Evolutionary conservation across 192 early-diverging fungal species (phyloP).

Genomic region (Coemansia reversa): DNA sequence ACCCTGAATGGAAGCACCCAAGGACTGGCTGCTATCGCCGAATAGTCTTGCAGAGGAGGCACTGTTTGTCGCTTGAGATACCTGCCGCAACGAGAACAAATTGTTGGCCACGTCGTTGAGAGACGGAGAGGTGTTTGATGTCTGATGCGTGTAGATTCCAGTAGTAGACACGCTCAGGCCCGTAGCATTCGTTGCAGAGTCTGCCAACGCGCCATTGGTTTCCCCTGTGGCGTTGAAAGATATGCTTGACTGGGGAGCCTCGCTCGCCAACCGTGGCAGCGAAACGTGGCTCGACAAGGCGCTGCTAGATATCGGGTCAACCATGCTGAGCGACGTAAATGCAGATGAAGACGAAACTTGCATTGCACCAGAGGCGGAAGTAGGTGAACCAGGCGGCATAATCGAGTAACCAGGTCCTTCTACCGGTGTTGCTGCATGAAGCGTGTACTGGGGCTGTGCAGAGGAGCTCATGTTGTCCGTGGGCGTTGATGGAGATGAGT

Average conservation of each 20-base stretch:
- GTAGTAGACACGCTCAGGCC: background rate
- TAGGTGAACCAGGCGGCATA: slow-evolving; percentile 11
- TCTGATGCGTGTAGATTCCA: background rate
- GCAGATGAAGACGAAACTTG: slow-evolving; percentile 1
- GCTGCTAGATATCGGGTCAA: slow-evolving; percentile 21
- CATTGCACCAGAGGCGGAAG: background rate
- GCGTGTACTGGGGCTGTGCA: slow-evolving; percentile 28
- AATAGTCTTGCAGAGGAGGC: background rate
- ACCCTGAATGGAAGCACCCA: background rate
- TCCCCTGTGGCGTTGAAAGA: background rate
- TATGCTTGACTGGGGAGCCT: background rate
- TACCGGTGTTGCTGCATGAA: slow-evolving; percentile 12
- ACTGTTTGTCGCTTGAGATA: background rate
- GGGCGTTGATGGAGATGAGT: slow-evolving; percentile 38
- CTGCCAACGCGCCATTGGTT: background rate
- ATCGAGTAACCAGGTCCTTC: slow-evolving; percentile 24
- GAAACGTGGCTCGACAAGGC: background rate
- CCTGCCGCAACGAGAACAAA: slow-evolving; percentile 41
- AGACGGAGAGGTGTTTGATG: slow-evolving; percentile 21
- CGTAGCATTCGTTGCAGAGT: background rate
- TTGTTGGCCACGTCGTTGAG: slow-evolving; percentile 48
- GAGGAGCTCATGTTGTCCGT: slow-evolving; percentile 10
- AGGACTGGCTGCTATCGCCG: background rate
- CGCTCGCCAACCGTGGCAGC: background rate
- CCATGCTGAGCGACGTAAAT: slow-evolving; percentile 37